These are phyloP conservation scores for Podila epicladia DNA, from an alignment of 192 early-diverging fungal genomes.

Conservation along the genomic window DNA sequence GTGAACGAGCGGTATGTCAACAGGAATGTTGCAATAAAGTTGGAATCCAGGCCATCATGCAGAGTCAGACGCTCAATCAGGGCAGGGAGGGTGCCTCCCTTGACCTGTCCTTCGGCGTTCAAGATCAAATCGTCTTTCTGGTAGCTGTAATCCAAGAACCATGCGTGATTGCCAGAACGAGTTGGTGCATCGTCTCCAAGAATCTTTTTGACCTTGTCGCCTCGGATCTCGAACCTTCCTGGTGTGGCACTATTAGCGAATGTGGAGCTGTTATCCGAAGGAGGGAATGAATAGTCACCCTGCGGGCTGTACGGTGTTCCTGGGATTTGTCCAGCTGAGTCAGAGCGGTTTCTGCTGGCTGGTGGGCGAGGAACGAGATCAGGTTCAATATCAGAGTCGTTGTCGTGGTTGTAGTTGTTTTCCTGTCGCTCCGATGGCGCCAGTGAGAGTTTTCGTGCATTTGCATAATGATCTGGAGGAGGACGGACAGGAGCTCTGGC, in stretches of 20 bases:
- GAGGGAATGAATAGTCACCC: conserved; percentile 5
- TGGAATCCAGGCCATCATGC: conserved; percentile 77
- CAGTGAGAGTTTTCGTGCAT: conserved; percentile 5
- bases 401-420: conserved; percentile 21
- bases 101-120: conserved; percentile 75
- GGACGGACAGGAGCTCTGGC: conserved; percentile 3
- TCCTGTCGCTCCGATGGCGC: conserved; percentile 2
- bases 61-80: conserved; percentile 78
- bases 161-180: conserved; percentile 42
- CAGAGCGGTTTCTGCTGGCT: conserved; percentile 7
- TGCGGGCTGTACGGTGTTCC: not conserved
- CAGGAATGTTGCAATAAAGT: conserved; percentile 87
- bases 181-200: conserved; percentile 64
- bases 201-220: conserved; percentile 63
- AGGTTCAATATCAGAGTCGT: conserved; percentile 47
- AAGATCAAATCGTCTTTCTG: conserved; percentile 64
- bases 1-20: conserved; percentile 93
- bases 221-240: conserved; percentile 28
- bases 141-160: conserved; percentile 70
- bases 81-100: conserved; percentile 74
- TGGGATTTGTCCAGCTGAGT: not conserved
- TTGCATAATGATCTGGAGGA: conserved; percentile 1
- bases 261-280: not conserved
- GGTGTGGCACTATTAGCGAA: conserved; percentile 29
- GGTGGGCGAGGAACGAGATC: conserved; percentile 13